phyloP scores from a whole-genome alignment of 352 stramenopile genomes.

The Phytophthora pseudosyringae region DNA sequence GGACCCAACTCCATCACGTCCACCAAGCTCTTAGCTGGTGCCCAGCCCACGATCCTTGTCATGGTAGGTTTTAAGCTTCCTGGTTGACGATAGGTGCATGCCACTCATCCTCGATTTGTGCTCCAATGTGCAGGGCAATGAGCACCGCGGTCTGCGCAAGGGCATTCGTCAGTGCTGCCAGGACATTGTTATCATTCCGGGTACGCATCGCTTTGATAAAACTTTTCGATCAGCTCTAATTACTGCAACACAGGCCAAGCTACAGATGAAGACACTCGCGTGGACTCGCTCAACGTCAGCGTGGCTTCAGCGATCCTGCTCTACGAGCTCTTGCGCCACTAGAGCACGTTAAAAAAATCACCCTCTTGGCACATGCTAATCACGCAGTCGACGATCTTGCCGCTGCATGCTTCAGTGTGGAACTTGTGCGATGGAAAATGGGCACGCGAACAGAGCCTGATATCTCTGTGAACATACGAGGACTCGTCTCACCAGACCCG shows the following conservation, averaged over 20 bases:
- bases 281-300: constrained; percentile 87
- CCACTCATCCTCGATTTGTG: constrained; percentile 1
- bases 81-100: background rate
- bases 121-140: constrained; percentile 58
- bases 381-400: constrained; percentile 15
- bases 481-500: constrained; percentile 8
- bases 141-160: constrained; percentile 79
- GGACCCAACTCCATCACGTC: constrained; percentile 75
- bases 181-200: constrained; percentile 77
- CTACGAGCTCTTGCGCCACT: constrained; percentile 80
- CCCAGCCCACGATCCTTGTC: constrained; percentile 78
- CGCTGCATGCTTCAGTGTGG: constrained; percentile 31
- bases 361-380: background rate
- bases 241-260: constrained; percentile 38
- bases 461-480: constrained; percentile 45
- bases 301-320: constrained; percentile 79
- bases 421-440: constrained; percentile 58
- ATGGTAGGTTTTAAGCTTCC: constrained; percentile 53
- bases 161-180: constrained; percentile 75
- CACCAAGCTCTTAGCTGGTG: constrained; percentile 47
- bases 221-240: constrained; percentile 13
- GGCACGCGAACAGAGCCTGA: constrained; percentile 35
- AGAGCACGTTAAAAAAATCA: constrained; percentile 14
- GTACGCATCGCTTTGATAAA: constrained; percentile 23
- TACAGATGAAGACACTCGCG: constrained; percentile 64